phyloP scores from a whole-genome alignment of 2,329 filamentous ascomycete genomes.

The Thermoascus crustaceus region DNA sequence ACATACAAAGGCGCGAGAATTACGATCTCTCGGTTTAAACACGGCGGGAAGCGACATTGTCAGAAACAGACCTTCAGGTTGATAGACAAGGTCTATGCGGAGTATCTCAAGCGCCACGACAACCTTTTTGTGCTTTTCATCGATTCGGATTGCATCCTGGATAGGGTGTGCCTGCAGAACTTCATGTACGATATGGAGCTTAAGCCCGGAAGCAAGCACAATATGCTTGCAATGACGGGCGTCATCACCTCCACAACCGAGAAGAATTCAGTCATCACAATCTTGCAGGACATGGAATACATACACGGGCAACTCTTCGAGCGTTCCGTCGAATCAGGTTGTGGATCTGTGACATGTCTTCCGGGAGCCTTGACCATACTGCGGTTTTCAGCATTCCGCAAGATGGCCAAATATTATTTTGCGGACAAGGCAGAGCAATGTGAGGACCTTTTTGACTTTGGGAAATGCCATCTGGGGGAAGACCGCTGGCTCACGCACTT shows the following conservation, averaged over 20 bases:
- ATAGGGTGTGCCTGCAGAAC: slow-evolving; percentile 86
- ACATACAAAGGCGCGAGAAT: slow-evolving; percentile 73
- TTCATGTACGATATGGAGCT: slow-evolving; percentile 99
- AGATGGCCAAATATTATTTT: slow-evolving; percentile 98
- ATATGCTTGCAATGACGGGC: slow-evolving; percentile 96
- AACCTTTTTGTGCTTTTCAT: slow-evolving; percentile 95
- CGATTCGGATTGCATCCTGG: slow-evolving; percentile 92
- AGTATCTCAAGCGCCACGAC: slow-evolving; percentile 80
- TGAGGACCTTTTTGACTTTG: slow-evolving; percentile 92
- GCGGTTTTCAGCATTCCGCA: slow-evolving; percentile 88
- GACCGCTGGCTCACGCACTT: slow-evolving; percentile 96
- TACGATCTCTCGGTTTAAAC: slow-evolving; percentile 83
- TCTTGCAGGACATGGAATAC: slow-evolving; percentile 97
- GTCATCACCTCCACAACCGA: slow-evolving; percentile 91
- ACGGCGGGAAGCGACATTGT: slow-evolving; percentile 88
- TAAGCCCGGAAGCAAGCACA: slow-evolving; percentile 80
- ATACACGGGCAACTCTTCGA: slow-evolving; percentile 96
- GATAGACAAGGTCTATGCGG: slow-evolving; percentile 83
- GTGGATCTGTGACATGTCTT: slow-evolving; percentile 87
- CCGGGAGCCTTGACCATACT: slow-evolving; percentile 93
- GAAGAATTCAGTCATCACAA: slow-evolving; percentile 79
- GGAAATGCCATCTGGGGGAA: slow-evolving; percentile 89
- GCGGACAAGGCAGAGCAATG: slow-evolving; percentile 93
- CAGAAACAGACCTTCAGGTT: slow-evolving; percentile 90
- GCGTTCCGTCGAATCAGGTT: slow-evolving; percentile 87